phyloP scores from a whole-genome alignment of 1,139 yeast genomes.

The Saccharomyces pastorianus region DNA sequence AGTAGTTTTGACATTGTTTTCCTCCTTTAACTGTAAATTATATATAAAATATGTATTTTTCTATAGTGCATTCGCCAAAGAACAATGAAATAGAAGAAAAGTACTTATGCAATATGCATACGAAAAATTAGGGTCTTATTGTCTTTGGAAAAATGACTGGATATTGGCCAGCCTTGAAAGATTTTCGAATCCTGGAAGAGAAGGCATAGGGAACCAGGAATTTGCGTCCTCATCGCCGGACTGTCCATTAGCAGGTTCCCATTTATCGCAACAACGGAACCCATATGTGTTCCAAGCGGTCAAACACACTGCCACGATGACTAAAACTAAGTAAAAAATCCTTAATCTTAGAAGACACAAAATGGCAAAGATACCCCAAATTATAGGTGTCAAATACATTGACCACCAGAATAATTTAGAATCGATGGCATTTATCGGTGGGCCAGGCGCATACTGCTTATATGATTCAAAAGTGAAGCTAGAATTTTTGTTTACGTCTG shows the following conservation, averaged over 20 bases:
- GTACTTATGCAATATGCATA: neutral
- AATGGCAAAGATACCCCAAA: slow-evolving; percentile 68
- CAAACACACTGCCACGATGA: slow-evolving; percentile 57
- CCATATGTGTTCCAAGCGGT: slow-evolving; percentile 82
- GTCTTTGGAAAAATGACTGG: slow-evolving; percentile 24
- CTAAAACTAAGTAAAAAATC: slow-evolving; percentile 61
- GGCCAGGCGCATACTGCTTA: slow-evolving; percentile 27
- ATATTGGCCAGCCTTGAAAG: slow-evolving; percentile 20
- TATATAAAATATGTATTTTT: neutral
- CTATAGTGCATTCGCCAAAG: neutral
- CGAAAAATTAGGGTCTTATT: neutral
- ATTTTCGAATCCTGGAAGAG: slow-evolving; percentile 23
- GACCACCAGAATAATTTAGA: slow-evolving; percentile 82
- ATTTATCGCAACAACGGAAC: slow-evolving; percentile 83
- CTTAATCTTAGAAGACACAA: slow-evolving; percentile 72
- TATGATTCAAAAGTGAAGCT: slow-evolving; percentile 29
- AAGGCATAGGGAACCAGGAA: slow-evolving; percentile 29
- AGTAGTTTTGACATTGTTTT: slow-evolving; percentile 1
- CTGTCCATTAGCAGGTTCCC: slow-evolving; percentile 23
- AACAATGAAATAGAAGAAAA: neutral
- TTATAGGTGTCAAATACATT: slow-evolving; percentile 62
- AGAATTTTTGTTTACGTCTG: slow-evolving; percentile 31
- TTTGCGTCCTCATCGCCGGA: slow-evolving; percentile 7
- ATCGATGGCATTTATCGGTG: slow-evolving; percentile 81
- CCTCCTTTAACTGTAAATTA: neutral